Conservation (phyloP, 257 asterid species). For the Rehmannia glutinosa region DNA sequence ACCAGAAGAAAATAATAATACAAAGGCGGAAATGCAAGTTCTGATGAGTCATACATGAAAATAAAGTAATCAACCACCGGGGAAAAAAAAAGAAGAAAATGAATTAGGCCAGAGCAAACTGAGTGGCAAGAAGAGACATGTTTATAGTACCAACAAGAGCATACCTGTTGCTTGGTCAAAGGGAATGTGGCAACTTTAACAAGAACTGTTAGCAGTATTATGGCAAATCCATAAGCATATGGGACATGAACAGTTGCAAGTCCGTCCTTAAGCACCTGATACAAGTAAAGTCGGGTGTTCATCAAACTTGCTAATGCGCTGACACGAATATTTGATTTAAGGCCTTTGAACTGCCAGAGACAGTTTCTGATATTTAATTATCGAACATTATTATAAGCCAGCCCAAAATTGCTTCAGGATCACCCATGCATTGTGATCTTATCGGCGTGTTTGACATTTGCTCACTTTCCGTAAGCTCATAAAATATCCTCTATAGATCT, state of each 20-base stretch:
- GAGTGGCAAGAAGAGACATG: conserved; percentile 6
- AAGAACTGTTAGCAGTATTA: conserved; percentile 83
- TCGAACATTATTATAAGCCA: background rate
- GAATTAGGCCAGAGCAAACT: conserved; percentile 9
- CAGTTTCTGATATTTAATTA: background rate
- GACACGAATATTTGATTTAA: background rate
- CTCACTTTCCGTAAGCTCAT: conserved; percentile 9
- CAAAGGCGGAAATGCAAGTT: background rate
- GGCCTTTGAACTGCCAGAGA: conserved; percentile 9
- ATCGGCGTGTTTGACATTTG: background rate
- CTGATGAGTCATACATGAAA: background rate
- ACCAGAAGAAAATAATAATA: conserved; percentile 1
- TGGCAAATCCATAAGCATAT: conserved; percentile 94
- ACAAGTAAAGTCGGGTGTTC: conserved; percentile 24
- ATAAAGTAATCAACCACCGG: background rate
- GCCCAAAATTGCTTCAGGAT: background rate
- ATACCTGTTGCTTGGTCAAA: conserved; percentile 97
- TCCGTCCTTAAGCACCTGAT: conserved; percentile 87
- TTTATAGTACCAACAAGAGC: conserved; percentile 11
- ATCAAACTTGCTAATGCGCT: background rate
- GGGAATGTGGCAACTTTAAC: conserved; percentile 91
- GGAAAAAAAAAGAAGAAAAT: background rate
- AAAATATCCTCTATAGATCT: background rate
- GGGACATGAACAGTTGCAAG: conserved; percentile 91
- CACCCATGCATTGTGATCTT: background rate